Conservation (phyloP, 768 basidiomycete genomes). For the Boletus pseudo-olivaceus region DNA sequence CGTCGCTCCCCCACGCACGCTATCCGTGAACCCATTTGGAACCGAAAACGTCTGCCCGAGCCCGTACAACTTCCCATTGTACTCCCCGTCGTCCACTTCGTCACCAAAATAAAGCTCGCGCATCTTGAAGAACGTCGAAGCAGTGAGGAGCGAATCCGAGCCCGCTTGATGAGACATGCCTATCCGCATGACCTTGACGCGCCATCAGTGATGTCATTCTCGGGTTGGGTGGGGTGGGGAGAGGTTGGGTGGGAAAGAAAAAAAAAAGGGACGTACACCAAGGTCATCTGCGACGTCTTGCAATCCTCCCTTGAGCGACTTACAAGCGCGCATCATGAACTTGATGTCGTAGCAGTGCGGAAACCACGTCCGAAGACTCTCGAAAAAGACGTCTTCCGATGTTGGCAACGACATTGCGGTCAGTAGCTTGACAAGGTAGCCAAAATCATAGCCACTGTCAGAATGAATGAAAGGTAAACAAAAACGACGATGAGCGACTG, state of each 20-base stretch:
- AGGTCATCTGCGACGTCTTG: conserved; percentile 97
- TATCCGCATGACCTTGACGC: conserved; percentile 69
- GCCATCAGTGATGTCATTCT: not conserved
- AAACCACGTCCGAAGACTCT: conserved; percentile 86
- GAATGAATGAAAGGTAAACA: not conserved
- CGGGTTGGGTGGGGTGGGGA: not conserved
- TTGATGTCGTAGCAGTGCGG: conserved; percentile 98
- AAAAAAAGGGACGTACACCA: conserved; percentile 56
- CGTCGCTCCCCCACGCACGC: conserved; percentile 69
- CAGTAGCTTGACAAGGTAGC: conserved; percentile 94
- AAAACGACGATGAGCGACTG: not conserved
- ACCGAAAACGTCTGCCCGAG: conserved; percentile 75
- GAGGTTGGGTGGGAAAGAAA: not conserved
- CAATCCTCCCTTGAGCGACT: conserved; percentile 78
- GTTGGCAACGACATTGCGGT: conserved; percentile 83
- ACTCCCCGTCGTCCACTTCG: conserved; percentile 78
- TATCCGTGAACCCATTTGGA: conserved; percentile 64
- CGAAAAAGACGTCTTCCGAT: conserved; percentile 87
- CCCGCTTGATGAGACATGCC: conserved; percentile 94
- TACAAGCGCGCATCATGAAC: conserved; percentile 87
- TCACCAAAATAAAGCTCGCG: conserved; percentile 89
- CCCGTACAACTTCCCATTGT: conserved; percentile 80
- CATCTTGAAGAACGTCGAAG: conserved; percentile 95
- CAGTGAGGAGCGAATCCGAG: conserved; percentile 92
- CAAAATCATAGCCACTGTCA: conserved; percentile 94